Evolutionary conservation across 2,329 filamentous ascomycete species (phyloP).

Genomic region (Penicillium brasilianum): DNA sequence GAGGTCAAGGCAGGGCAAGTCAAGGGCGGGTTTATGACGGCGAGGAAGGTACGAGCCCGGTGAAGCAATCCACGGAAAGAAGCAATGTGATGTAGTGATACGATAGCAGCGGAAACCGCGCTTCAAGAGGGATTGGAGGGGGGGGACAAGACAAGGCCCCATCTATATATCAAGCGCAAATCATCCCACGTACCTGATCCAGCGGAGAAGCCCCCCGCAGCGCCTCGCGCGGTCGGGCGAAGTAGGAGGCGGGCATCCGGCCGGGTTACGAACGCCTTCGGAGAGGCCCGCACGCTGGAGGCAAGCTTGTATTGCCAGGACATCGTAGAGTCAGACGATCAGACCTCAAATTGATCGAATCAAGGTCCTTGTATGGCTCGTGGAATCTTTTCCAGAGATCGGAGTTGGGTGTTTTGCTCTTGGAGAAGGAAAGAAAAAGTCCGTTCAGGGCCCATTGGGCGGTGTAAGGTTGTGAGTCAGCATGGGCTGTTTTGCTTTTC

Average conservation of each 20-base stretch:
- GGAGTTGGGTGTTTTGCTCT: neutral
- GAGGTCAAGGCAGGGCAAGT: neutral
- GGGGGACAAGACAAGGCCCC: constrained; percentile 8
- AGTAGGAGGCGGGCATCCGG: constrained; percentile 34
- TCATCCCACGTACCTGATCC: constrained; percentile 36
- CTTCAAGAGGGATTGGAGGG: constrained; percentile 1
- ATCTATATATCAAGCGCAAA: constrained; percentile 25
- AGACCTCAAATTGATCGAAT: neutral
- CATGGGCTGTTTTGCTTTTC: constrained; percentile 9
- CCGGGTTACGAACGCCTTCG: constrained; percentile 38
- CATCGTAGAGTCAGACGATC: constrained; percentile 27
- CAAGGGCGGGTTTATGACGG: neutral
- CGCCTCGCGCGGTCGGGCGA: constrained; percentile 27
- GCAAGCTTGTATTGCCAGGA: constrained; percentile 40
- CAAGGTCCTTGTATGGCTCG: constrained; percentile 1
- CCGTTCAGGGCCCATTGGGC: constrained; percentile 20
- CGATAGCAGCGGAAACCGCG: constrained; percentile 4
- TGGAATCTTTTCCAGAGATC: neutral
- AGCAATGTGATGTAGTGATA: constrained; percentile 8
- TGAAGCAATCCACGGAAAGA: constrained; percentile 9
- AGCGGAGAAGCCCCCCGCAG: constrained; percentile 32
- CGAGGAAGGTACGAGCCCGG: constrained; percentile 2
- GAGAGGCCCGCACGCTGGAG: constrained; percentile 38
- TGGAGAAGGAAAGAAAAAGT: constrained; percentile 20
- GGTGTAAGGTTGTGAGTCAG: constrained; percentile 32